A percentile compares a stretch with the other conserved stretches of the same genome.
These are phyloP conservation scores for Kwoniella bestiolae DNA, from an alignment of 768 basidiomycete species.

Conservation along the genomic window DNA sequence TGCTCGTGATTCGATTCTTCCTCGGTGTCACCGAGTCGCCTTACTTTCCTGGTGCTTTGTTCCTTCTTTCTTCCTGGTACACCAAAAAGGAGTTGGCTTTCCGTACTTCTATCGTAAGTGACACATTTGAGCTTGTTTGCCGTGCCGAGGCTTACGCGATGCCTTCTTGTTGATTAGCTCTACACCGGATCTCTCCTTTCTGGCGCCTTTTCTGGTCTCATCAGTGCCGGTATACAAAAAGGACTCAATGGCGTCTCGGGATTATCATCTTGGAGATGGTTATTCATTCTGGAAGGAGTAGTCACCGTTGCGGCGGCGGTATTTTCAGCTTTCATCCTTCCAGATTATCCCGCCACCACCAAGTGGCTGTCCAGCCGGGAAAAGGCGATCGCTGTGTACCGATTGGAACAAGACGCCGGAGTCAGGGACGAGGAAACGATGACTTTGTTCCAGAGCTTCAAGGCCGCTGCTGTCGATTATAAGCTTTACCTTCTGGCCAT, in stretches of 20 bases:
- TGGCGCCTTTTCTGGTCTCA: slow-evolving; percentile 58
- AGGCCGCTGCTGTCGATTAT: slow-evolving; percentile 36
- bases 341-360: slow-evolving; percentile 37
- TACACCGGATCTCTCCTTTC: slow-evolving; percentile 41
- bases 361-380: slow-evolving; percentile 32
- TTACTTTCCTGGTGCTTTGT: slow-evolving; percentile 55
- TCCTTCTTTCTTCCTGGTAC: slow-evolving; percentile 47
- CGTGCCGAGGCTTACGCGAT: too few relatives aligned
- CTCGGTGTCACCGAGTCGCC: slow-evolving; percentile 46
- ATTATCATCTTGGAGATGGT: slow-evolving; percentile 74
- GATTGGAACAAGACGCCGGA: slow-evolving; percentile 37
- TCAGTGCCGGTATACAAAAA: slow-evolving; percentile 75
- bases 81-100: slow-evolving; percentile 43
- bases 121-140: too few relatives aligned
- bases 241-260: slow-evolving; percentile 73
- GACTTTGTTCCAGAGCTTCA: slow-evolving; percentile 28
- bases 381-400: slow-evolving; percentile 29
- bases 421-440: slow-evolving; percentile 36
- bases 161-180: slow-evolving; percentile 53
- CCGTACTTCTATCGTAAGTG: slow-evolving; percentile 23
- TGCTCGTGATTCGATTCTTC: slow-evolving; percentile 43
- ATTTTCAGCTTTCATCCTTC: slow-evolving; percentile 24
- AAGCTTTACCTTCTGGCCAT: slow-evolving; percentile 43
- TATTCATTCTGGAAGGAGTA: slow-evolving; percentile 38
- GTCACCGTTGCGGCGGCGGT: slow-evolving; percentile 31